phyloP scores from a whole-genome alignment of 106 monocot species.

The Phalaenopsis aphrodite region DNA sequence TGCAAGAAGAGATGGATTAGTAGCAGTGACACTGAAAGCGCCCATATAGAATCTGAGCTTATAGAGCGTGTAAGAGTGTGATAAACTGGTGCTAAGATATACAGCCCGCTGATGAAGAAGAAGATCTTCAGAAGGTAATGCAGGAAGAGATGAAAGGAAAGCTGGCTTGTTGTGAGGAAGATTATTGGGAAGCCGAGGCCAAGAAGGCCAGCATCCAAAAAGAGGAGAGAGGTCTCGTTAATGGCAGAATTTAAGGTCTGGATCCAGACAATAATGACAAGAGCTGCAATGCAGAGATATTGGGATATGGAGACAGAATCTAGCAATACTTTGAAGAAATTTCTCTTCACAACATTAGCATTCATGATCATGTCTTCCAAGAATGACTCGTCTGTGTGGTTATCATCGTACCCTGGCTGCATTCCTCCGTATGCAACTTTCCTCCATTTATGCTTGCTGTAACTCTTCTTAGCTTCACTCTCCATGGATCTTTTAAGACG shows the following conservation, averaged over 20 bases:
- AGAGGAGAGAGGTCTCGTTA: constrained; percentile 56
- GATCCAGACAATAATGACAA: constrained; percentile 70
- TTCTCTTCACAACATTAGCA: constrained; percentile 91
- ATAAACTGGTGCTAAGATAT: constrained; percentile 71
- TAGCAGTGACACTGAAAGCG: constrained; percentile 60
- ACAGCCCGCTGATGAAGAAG: constrained; percentile 76
- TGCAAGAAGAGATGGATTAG: constrained; percentile 88
- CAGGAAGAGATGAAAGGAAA: constrained; percentile 33
- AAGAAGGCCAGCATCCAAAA: constrained; percentile 53
- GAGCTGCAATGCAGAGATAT: constrained; percentile 73
- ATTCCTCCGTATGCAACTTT: constrained; percentile 92
- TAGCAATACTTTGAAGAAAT: constrained; percentile 59
- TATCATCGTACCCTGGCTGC: constrained; percentile 86
- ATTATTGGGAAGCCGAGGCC: constrained; percentile 57
- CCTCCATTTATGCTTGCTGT: constrained; percentile 48
- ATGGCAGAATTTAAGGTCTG: constrained; percentile 63
- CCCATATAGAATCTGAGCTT: constrained; percentile 89
- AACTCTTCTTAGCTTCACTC: constrained; percentile 7
- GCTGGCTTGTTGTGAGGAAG: constrained; percentile 33
- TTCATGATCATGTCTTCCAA: constrained; percentile 95
- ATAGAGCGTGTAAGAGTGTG: constrained; percentile 87
- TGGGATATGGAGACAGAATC: constrained; percentile 87
- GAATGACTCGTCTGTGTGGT: constrained; percentile 82
- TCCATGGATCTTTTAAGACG: constrained; percentile 16
- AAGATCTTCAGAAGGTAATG: constrained; percentile 66